Evolutionary conservation across 2,329 filamentous ascomycete species (phyloP).

Genomic region (Penicillium sp.): DNA sequence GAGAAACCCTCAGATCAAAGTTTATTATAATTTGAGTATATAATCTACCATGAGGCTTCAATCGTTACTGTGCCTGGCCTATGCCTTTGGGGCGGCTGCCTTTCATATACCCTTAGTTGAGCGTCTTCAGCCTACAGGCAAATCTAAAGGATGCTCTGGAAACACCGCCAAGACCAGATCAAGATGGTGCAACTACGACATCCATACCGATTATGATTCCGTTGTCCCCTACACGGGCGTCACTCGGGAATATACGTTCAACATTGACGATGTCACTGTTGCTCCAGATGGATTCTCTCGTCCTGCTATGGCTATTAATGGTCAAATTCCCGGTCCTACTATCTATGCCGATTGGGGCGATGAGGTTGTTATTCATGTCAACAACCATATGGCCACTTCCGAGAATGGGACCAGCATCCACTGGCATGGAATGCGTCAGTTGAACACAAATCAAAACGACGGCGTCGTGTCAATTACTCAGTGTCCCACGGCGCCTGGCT

Average conservation of each 20-base stretch:
- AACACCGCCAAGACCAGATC: slow-evolving; percentile 10
- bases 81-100: no score
- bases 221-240: slow-evolving; percentile 22
- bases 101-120: background rate
- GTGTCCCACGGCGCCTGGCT: slow-evolving; percentile 39
- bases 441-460: slow-evolving; percentile 32
- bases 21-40: no score
- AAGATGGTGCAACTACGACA: slow-evolving; percentile 15
- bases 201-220: slow-evolving; percentile 15
- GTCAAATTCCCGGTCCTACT: slow-evolving; percentile 34
- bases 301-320: slow-evolving; percentile 31
- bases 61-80: no score
- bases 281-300: slow-evolving; percentile 33
- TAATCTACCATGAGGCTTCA: no score
- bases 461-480: slow-evolving; percentile 38
- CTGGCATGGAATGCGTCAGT: slow-evolving; percentile 39
- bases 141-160: slow-evolving; percentile 3
- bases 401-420: slow-evolving; percentile 29
- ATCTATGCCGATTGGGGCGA: slow-evolving; percentile 40
- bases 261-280: slow-evolving; percentile 19
- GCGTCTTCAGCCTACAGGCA: background rate
- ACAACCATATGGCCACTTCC: slow-evolving; percentile 20
- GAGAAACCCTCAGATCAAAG: no score
- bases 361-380: slow-evolving; percentile 27
- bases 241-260: slow-evolving; percentile 31